Evolutionary conservation across 495 filamentous ascomycete genomes (phyloP), one percentile per base, ranked within the genome.

Genomic region (Penicillium bovifimosum): DNA sequence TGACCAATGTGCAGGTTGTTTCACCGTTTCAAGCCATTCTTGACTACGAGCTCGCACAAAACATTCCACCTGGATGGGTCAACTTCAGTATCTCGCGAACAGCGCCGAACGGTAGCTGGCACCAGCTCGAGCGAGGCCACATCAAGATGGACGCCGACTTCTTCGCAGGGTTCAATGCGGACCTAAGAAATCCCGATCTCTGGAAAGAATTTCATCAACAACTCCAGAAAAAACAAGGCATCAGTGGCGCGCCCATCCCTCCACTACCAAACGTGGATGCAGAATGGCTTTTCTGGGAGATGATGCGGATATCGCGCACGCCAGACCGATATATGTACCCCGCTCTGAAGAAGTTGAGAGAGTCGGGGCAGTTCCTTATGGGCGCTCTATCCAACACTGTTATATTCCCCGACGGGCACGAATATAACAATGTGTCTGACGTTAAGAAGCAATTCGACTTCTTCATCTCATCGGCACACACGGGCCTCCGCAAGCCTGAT

Each of bases 21-120:
- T 96, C 91, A 4, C 93, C 93, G 28, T 88, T 98, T 65, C 88
- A 95, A 72, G 86, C 86, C 5, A 96, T 98, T 62, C 76, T 91
- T 47, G 82, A 93, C 67, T 96, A 96, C 68, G 93, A 97, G 65
- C 66, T 81, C 28, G 72, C 76, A 50, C 72, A 87, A 41, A 70
- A 76, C 24, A 91, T 98, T 47, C 91, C 91, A 1, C 75, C 80
- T 11, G 90, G 90, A 64, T 98, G 88, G 85, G 77, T 98, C 54
- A 96, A 96, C 71, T 83, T 85, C 76, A 85, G 86, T 62, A 95
- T 96, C 65, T 88, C 87, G 20, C 76, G 78, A 40, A 80, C 84
- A 38, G 78, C 82, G 1, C 91, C 91, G n/a, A 71, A 80, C 46
- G 93, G 93, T 24, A 85, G 81, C 68, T 98, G 93, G 93, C 89